Evolutionary conservation across 257 asterid genomes (phyloP), one percentile per base, ranked within the genome.

Genomic region (Plantago major): DNA sequence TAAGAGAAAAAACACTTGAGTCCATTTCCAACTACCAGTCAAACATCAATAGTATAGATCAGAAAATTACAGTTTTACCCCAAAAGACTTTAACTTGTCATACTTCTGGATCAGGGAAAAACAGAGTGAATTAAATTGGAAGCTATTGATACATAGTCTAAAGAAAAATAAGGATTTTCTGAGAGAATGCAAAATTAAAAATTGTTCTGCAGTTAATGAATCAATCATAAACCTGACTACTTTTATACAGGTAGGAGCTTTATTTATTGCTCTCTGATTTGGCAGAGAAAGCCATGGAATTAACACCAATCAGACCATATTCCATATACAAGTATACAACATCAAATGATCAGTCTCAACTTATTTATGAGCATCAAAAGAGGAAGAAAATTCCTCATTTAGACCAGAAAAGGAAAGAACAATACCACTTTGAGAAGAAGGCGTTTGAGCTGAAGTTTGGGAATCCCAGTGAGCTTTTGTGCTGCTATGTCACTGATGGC

Each of bases 401-500:
- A 12, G 2, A 48, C 15, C 14, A 19, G 12, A 11, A 52, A 18
- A 19, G 11, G 7, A 52, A 52, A 52, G 26, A 15, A 19, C 17
- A 17, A 18, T 81, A 90, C 95, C 96, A 90, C 96, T 87, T 85
- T 85, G 69, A 87, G 95, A 71, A 90, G 84, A 69, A 90, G 85
- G 74, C 96, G 93, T 81, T 74, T 84, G 72, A 85, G 72, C 71
- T 87, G 97, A 81, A 90, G 82, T 53, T 87, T 90, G 68, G 80
- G 86, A 69, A 85, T 78, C 40, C 97, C 96, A 46, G 96, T 73
- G 49, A 90, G 84, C 83, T 87, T 90, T 71, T 90, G 97, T 49
- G 97, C 80, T 67, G 74, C 92, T 59, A 83, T 70, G 66, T 90
- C 96, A 70, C 96, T 87, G 47, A 83, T 74, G 10, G 96, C 93